These are phyloP conservation scores for Lichtheimia ornata DNA, from an alignment of 371 early-diverging fungal species.

Conservation along the genomic window DNA sequence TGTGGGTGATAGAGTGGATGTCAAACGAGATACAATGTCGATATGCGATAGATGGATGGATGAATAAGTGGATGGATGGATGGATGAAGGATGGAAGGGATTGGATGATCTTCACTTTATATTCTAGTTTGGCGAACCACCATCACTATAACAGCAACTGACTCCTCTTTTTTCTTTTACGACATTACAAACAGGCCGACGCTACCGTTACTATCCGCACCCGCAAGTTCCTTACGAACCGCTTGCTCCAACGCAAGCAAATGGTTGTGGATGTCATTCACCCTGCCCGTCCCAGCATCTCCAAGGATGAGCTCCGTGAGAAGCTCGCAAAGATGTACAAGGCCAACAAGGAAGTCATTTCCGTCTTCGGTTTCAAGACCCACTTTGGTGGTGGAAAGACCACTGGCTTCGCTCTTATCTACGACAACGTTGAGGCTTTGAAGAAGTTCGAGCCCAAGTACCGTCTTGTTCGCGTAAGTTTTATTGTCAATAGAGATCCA, in stretches of 20 bases:
- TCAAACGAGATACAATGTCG: not conserved
- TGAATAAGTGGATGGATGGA: not conserved
- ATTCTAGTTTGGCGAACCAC: no score
- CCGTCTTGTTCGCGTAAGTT: constrained; percentile 81
- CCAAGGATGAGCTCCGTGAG: constrained; percentile 92
- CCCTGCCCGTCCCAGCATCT: constrained; percentile 90
- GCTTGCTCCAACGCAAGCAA: constrained; percentile 97
- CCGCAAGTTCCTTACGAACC: constrained; percentile 98
- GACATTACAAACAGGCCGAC: constrained; percentile 58
- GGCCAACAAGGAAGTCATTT: constrained; percentile 86
- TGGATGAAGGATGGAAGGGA: constrained; percentile 1
- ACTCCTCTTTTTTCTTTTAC: not conserved
- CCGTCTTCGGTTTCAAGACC: constrained; percentile 96
- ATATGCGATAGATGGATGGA: not conserved
- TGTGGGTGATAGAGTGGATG: not conserved
- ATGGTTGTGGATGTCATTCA: constrained; percentile 97
- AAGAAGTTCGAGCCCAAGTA: constrained; percentile 99
- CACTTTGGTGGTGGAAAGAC: constrained; percentile 98
- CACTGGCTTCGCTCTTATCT: constrained; percentile 97
- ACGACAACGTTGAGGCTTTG: constrained; percentile 92
- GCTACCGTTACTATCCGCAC: constrained; percentile 93
- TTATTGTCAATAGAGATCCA: not conserved
- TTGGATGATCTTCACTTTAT: not conserved
- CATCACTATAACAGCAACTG: not conserved
- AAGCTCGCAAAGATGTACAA: constrained; percentile 97